phyloP scores from a whole-genome alignment of 495 filamentous ascomycete species.

The Tuber magnatum region DNA sequence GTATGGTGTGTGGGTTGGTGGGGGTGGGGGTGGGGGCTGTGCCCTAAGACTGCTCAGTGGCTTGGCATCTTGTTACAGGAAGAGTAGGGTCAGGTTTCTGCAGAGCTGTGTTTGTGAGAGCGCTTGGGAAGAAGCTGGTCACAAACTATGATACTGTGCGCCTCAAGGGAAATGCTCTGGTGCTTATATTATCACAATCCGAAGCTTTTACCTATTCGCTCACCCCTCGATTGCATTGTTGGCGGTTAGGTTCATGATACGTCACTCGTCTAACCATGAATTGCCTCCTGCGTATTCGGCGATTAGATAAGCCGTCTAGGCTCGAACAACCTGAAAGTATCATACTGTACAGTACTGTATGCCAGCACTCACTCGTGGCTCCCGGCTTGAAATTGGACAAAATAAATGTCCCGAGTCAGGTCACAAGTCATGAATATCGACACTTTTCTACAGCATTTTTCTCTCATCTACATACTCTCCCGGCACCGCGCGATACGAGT shows the following conservation, averaged over 20 bases:
- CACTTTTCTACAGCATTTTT: background rate
- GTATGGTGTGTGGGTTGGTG: background rate
- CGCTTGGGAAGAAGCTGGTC: background rate
- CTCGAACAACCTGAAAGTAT: background rate
- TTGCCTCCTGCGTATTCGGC: background rate
- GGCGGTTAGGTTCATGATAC: background rate
- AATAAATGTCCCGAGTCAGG: background rate
- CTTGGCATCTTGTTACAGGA: background rate
- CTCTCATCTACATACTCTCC: background rate
- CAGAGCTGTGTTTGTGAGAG: background rate
- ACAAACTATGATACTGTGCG: background rate
- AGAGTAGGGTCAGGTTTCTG: background rate
- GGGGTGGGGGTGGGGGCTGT: background rate
- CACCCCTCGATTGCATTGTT: background rate
- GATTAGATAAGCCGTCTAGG: background rate
- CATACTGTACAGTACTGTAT: no score
- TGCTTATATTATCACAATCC: background rate
- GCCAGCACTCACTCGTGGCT: background rate
- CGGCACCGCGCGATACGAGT: background rate
- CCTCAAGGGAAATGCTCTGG: background rate
- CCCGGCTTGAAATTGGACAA: background rate
- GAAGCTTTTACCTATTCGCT: background rate
- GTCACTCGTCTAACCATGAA: background rate
- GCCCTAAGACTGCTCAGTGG: background rate
- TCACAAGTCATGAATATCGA: background rate